Evolutionary conservation across 2,329 filamentous ascomycete genomes (phyloP), one percentile per base, ranked within the genome.

Genomic region (Colletotrichum sp.): DNA sequence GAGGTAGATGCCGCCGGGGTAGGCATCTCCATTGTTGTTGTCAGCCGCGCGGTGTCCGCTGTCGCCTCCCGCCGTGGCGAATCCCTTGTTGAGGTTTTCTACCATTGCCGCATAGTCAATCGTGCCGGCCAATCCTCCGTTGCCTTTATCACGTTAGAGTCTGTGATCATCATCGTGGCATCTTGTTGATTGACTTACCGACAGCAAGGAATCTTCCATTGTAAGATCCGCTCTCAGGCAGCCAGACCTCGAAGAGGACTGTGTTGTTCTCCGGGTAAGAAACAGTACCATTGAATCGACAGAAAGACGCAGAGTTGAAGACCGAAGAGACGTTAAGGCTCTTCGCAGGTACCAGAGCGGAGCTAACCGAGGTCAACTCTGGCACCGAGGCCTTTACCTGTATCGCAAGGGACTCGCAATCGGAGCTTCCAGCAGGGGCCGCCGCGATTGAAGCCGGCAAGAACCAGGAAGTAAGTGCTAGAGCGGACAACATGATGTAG

Each of bases 21-120:
- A 72, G 1, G 69, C 69, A 55, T 72, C 43, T 5, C 69, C 65
- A 1, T 16, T n/a, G 16, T 72, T 63, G 16, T 72, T 72, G 4
- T 72, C 65, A 2, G 38, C 59, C 3, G 69, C 69, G 4, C 38
- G 57, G 16, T 69, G 69, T 11, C 69, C 69, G 57, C 64, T 63
- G 34, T 72, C 69, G 8, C 69, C 69, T 33, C 69, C 69, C 8
- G 69, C 57, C 2, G 69, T 72, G 4, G 57, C 69, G 29, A 55
- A 72, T 13, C 69, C 69, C 21, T 72, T 63, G 18, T 63, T 57
- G 34, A 63, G 38, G 16, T 72, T 62, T n/a, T 72, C 69, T 18
- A 72, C 5, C 69, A 72, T 72, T 8, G 64, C 24, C 5, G 5
- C 43, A 21, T 72, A 63, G 65, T 72, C 69, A 24, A 72, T 57